Evolutionary conservation across 441 rosid genomes (phyloP).

Genomic region (Populus trichocarpa): DNA sequence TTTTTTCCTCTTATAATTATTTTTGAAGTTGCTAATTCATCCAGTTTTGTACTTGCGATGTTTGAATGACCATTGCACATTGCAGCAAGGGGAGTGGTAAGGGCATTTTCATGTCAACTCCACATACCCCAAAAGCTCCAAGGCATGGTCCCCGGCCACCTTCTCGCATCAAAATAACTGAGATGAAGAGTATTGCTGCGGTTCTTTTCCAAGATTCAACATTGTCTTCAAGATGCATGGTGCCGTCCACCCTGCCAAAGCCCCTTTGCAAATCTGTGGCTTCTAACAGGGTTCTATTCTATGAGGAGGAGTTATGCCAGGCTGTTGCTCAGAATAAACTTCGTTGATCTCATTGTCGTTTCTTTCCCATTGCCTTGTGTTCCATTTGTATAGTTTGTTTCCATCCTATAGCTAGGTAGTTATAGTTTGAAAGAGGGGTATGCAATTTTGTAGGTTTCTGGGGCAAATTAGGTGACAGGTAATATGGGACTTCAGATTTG

Average conservation of each 20-base stretch:
- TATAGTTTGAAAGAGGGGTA: slow-evolving; percentile 38
- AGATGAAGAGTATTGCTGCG: slow-evolving; percentile 82
- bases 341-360: slow-evolving; percentile 36
- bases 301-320: slow-evolving; percentile 92
- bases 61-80: slow-evolving; percentile 23
- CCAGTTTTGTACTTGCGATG: slow-evolving; percentile 2
- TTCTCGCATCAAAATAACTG: slow-evolving; percentile 56
- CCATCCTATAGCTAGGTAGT: slow-evolving; percentile 23
- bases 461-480: slow-evolving; percentile 29
- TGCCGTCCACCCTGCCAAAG: slow-evolving; percentile 72
- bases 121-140: slow-evolving; percentile 90
- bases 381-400: slow-evolving; percentile 45
- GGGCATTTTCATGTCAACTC: slow-evolving; percentile 40
- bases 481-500: slow-evolving; percentile 19
- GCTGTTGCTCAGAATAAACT: slow-evolving; percentile 98
- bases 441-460: slow-evolving; percentile 69
- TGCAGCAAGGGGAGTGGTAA: slow-evolving; percentile 61
- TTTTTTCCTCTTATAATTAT: not conserved
- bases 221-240: slow-evolving; percentile 68
- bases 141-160: slow-evolving; percentile 91
- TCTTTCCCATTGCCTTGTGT: slow-evolving; percentile 6
- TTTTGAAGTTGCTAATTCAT: not conserved
- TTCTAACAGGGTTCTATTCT: slow-evolving; percentile 79
- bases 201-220: slow-evolving; percentile 86
- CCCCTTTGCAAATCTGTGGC: slow-evolving; percentile 83